Evolutionary conservation across 805 yeast genomes (phyloP), one percentile per base, ranked within the genome.

Genomic region (Lipomyces kockii): DNA sequence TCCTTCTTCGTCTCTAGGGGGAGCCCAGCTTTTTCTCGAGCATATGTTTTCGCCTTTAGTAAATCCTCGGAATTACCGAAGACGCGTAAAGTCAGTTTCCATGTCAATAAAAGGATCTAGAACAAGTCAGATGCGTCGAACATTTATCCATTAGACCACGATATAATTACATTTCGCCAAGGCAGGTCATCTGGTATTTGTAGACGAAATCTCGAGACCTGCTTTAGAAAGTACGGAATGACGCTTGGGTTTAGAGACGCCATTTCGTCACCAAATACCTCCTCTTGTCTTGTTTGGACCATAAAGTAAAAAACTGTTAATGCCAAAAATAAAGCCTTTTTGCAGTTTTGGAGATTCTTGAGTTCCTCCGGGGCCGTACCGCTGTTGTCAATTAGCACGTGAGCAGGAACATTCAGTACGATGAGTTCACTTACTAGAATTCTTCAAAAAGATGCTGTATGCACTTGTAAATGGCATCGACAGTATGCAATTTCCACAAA

Each of bases 21-120:
- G 25, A 69, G 80, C 62, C 35, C 74, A 11, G 53, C 34, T 29
- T 34, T 46, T 3, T 43, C 58, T 34, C 69, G 62, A 14, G 71
- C 67, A 35, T 58, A 55, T n/a, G 37, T 37, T 58, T 64, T 70
- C n/a, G 64, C 65, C 11, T 34, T 34, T 8, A 52, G 61, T 3
- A 69, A 17, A 3, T 49, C 69, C 5, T 51, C 39, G 20, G 67
- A 67, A 25, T 34, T 46, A 20, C 71, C 72, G 34, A 65, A 55
- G 12, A 63, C 7, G 12, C 54, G 35, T 2, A 68, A 43, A 6
- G 67, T 58, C 14, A 66, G 63, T 32, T 66, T 66, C 63, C 67
- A 58, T 6, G 70, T 66, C 25, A 69, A 34, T 11, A 64, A 32
- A 43, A 57, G 65, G 12, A 64, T 58, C 65, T 64, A 35, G 49